Evolutionary conservation across 2,329 filamentous ascomycete genomes (phyloP).

Genomic region (Calonectria pauciramosa): DNA sequence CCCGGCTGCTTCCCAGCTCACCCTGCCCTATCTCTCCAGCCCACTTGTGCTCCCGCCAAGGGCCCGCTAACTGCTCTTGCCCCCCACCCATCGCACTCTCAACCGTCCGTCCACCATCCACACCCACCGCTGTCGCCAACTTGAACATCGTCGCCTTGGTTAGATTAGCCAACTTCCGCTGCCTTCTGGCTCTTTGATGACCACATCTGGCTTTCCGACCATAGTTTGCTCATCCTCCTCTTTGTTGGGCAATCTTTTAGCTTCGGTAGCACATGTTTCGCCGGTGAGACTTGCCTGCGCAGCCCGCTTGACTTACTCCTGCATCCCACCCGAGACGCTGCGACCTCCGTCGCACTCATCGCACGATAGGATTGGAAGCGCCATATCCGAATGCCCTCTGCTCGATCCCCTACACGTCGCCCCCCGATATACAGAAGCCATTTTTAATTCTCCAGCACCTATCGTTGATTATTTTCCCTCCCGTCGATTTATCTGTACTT

Average conservation of each 20-base stretch:
- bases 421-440: slow-evolving; percentile 15
- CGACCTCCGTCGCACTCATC: slow-evolving; percentile 39
- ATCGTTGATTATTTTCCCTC: slow-evolving; percentile 25
- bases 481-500: slow-evolving; percentile 25
- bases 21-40: background rate
- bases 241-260: slow-evolving; percentile 33
- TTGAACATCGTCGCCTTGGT: slow-evolving; percentile 28
- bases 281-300: slow-evolving; percentile 46
- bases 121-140: slow-evolving; percentile 28
- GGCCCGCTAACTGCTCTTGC: slow-evolving; percentile 21
- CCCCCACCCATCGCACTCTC: slow-evolving; percentile 41
- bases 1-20: slow-evolving; percentile 23
- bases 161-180: slow-evolving; percentile 26
- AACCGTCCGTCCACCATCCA: slow-evolving; percentile 23
- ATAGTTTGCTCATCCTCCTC: slow-evolving; percentile 7
- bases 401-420: slow-evolving; percentile 16
- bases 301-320: slow-evolving; percentile 37
- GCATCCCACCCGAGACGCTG: slow-evolving; percentile 37
- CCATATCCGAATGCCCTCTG: slow-evolving; percentile 25
- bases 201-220: slow-evolving; percentile 21
- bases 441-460: slow-evolving; percentile 17
- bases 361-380: slow-evolving; percentile 29
- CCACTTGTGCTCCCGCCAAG: slow-evolving; percentile 19
- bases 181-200: slow-evolving; percentile 40
- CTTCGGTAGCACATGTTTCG: slow-evolving; percentile 48